phyloP scores from a whole-genome alignment of 2,329 filamentous ascomycete genomes.

The Fusarium graminum region DNA sequence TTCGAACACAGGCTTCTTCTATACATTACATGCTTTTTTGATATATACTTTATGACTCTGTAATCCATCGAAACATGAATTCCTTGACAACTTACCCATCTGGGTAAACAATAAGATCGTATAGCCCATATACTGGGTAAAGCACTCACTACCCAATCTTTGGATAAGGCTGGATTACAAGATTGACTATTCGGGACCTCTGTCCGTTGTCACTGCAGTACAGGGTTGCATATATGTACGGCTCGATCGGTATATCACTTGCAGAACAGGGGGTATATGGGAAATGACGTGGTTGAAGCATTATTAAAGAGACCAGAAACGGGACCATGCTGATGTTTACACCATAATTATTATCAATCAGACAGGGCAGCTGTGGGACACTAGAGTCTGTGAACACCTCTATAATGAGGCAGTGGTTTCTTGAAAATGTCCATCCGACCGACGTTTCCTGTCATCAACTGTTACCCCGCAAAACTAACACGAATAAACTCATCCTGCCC shows the following conservation, averaged over 20 bases:
- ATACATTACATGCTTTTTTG: background rate
- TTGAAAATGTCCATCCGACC: background rate
- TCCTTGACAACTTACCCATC: background rate
- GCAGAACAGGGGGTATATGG: conserved; percentile 22
- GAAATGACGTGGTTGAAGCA: conserved; percentile 19
- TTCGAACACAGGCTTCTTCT: background rate
- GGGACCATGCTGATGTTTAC: background rate
- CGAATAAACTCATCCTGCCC: background rate
- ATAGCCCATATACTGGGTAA: background rate
- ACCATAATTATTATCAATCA: background rate
- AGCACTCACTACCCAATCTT: background rate
- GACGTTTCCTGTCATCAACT: background rate
- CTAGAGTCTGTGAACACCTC: background rate
- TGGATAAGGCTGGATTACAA: conserved; percentile 23
- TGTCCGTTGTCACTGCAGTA: conserved; percentile 13
- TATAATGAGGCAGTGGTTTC: background rate
- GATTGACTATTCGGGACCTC: conserved; percentile 10
- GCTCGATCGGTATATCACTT: conserved; percentile 7
- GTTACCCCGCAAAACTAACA: conserved; percentile 6
- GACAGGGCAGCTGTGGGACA: background rate
- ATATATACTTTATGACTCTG: too few relatives aligned
- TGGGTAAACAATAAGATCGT: background rate
- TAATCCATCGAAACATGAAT: too few relatives aligned
- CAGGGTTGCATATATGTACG: conserved; percentile 19
- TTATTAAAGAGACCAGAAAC: background rate